Conservation (phyloP, 2,329 filamentous ascomycete genomes). For the Phyllosticta paracitricarpa region DNA sequence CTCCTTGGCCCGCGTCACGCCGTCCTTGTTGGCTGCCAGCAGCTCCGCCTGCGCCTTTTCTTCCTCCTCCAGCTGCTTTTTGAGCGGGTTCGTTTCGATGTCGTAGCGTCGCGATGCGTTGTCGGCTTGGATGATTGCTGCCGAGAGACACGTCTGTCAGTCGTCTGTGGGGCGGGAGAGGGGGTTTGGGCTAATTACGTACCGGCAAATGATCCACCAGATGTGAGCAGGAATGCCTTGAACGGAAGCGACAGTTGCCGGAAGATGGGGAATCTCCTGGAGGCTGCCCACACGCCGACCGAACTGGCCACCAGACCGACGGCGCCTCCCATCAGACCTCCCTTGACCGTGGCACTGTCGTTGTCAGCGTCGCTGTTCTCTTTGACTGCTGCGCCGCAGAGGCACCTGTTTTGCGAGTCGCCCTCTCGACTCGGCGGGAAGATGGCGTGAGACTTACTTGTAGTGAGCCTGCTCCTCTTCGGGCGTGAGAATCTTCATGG, state of each 20-base stretch:
- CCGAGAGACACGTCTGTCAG: slow-evolving; percentile 11
- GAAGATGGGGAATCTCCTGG: slow-evolving; percentile 65
- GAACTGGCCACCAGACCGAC: slow-evolving; percentile 58
- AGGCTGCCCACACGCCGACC: slow-evolving; percentile 57
- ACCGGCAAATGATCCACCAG: slow-evolving; percentile 70
- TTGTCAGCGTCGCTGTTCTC: slow-evolving; percentile 5
- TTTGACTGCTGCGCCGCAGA: background rate
- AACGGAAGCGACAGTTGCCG: slow-evolving; percentile 77
- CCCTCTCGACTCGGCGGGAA: background rate
- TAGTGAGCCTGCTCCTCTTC: slow-evolving; percentile 89
- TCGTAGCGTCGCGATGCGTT: slow-evolving; percentile 62
- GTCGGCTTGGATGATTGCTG: slow-evolving; percentile 73
- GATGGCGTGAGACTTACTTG: slow-evolving; percentile 35
- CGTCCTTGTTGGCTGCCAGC: slow-evolving; percentile 45
- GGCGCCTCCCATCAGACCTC: slow-evolving; percentile 63
- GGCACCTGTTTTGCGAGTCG: background rate
- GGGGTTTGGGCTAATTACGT: slow-evolving; percentile 12
- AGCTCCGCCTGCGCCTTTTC: slow-evolving; percentile 24
- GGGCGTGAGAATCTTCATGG: slow-evolving; percentile 91
- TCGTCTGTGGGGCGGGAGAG: background rate
- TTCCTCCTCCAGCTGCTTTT: slow-evolving; percentile 45
- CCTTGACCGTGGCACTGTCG: slow-evolving; percentile 59
- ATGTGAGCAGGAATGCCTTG: slow-evolving; percentile 81
- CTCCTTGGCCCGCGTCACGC: slow-evolving; percentile 51
- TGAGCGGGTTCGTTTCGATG: slow-evolving; percentile 55